phyloP scores from a whole-genome alignment of 2,329 filamentous ascomycete genomes.

The Aspergillus niger region DNA sequence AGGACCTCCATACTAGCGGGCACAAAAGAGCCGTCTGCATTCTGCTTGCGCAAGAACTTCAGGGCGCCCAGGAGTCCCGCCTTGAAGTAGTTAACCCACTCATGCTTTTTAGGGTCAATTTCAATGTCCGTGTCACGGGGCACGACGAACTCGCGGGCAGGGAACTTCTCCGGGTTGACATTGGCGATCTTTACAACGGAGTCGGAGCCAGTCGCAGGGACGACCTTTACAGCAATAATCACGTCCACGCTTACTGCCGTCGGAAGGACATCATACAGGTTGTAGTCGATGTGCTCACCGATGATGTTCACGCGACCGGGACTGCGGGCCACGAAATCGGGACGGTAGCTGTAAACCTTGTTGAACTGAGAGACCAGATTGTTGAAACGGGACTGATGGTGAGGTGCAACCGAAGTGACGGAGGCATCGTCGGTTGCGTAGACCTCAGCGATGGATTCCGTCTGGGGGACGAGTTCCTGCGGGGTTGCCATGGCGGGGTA shows the following conservation, averaged over 20 bases:
- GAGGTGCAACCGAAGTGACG: constrained; percentile 65
- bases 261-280: constrained; percentile 89
- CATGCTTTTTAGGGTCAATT: constrained; percentile 81
- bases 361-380: constrained; percentile 71
- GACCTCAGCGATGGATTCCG: constrained; percentile 74
- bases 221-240: constrained; percentile 73
- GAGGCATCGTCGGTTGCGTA: constrained; percentile 81
- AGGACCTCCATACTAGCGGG: constrained; percentile 82
- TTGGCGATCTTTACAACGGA: constrained; percentile 78
- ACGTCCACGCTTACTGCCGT: constrained; percentile 94
- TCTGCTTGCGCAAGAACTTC: constrained; percentile 69
- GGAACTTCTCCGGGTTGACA: constrained; percentile 73
- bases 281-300: constrained; percentile 99
- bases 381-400: constrained; percentile 75
- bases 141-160: constrained; percentile 72
- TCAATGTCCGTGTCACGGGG: constrained; percentile 64
- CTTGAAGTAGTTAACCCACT: constrained; percentile 99
- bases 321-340: constrained; percentile 83
- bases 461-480: constrained; percentile 67
- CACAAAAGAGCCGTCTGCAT: constrained; percentile 61
- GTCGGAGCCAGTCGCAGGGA: constrained; percentile 46
- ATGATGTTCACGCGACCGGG: constrained; percentile 97
- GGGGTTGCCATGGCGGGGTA: constrained; percentile 42
- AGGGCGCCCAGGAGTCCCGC: constrained; percentile 82
- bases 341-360: constrained; percentile 65